Conservation (phyloP, 2,329 filamentous ascomycete species). For the Phoma sp. region DNA sequence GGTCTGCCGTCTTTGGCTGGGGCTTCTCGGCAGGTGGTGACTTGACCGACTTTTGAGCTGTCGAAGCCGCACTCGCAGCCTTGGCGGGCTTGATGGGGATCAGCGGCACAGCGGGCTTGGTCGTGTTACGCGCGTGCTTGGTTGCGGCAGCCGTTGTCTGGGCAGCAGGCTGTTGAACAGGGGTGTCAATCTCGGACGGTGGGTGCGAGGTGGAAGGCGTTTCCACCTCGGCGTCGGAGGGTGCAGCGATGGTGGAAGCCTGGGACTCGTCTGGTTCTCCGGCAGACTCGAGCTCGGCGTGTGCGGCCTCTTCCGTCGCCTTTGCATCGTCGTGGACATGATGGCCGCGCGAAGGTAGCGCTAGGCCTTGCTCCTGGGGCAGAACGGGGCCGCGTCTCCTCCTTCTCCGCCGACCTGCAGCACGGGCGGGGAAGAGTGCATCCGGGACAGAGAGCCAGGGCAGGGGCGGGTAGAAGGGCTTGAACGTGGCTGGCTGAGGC, state of each 20-base stretch:
- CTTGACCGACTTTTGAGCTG: conserved; percentile 45
- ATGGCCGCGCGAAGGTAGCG: conserved; percentile 59
- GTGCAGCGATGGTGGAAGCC: conserved; percentile 52
- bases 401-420: conserved; percentile 55
- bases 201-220: conserved; percentile 65
- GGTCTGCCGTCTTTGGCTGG: conserved; percentile 20
- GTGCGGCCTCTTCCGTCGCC: conserved; percentile 20
- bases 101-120: conserved; percentile 59
- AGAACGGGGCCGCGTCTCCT: conserved; percentile 46
- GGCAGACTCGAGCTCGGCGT: conserved; percentile 50
- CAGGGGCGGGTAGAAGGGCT: conserved; percentile 60
- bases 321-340: conserved; percentile 21
- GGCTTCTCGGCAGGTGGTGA: conserved; percentile 29
- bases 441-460: conserved; percentile 67
- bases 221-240: conserved; percentile 57
- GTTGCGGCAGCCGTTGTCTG: conserved; percentile 40
- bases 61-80: conserved; percentile 41
- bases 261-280: conserved; percentile 49
- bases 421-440: conserved; percentile 60
- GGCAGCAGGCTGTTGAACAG: conserved; percentile 57
- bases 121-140: conserved; percentile 51
- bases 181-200: conserved; percentile 63
- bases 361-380: conserved; percentile 50
- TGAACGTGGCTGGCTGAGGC: conserved; percentile 36
- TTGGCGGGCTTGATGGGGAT: conserved; percentile 56